Percentiles rank a stretch among this genome's conserved stretches.
Conservation (phyloP, 129 eudicot genomes). For the Artemisia annua region DNA sequence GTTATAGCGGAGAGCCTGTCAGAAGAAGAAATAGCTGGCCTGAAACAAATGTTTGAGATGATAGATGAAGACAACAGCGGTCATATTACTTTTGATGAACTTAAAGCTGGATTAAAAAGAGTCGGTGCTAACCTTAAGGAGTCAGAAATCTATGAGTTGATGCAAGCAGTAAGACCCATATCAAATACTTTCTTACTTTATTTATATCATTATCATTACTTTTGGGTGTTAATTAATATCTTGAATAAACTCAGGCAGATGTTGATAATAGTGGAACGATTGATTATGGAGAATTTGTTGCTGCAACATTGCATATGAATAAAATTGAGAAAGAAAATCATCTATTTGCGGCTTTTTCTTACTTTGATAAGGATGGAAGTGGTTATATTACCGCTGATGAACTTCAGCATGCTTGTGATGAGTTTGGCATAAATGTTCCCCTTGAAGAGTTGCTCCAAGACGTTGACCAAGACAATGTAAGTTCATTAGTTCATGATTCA, state of each 20-base stretch:
- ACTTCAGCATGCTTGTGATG: conserved; percentile 69
- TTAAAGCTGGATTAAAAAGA: conserved; percentile 54
- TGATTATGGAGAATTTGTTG: conserved; percentile 67
- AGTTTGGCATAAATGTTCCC: conserved; percentile 50
- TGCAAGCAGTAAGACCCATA: conserved; percentile 62
- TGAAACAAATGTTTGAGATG: conserved; percentile 71
- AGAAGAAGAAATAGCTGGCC: conserved; percentile 73
- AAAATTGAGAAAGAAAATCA: conserved; percentile 64
- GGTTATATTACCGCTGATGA: conserved; percentile 69
- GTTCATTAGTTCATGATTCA: conserved; percentile 15
- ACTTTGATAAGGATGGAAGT: conserved; percentile 64
- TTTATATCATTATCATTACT: background rate
- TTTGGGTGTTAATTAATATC: too few species aligned
- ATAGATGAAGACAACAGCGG: conserved; percentile 69
- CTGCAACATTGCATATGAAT: conserved; percentile 68
- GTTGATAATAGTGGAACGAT: conserved; percentile 67
- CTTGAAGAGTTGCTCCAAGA: conserved; percentile 64
- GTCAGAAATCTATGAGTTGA: conserved; percentile 68
- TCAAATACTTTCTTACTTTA: background rate
- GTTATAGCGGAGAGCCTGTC: conserved; percentile 63
- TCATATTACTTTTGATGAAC: conserved; percentile 65
- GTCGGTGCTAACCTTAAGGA: conserved; percentile 71
- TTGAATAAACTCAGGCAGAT: conserved; percentile 45
- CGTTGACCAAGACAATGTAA: conserved; percentile 65
- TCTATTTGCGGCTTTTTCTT: conserved; percentile 56